Evolutionary conservation across 164 flowering plant species (phyloP).

Genomic region (Stephania cephalantha): DNA sequence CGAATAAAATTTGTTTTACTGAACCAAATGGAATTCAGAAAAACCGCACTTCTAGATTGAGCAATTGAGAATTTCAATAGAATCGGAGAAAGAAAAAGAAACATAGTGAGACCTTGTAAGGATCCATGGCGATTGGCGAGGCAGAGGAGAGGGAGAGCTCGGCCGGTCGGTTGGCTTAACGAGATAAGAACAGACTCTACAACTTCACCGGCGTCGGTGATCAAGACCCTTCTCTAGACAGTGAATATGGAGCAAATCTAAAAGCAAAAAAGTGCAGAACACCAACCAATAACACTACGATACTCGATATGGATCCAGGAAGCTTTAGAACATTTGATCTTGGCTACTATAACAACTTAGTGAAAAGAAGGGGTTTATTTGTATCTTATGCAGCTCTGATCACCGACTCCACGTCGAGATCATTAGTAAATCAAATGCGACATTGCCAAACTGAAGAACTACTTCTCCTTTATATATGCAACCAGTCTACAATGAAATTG

Average conservation of each 20-base stretch:
- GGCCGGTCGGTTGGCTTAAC: too few species aligned
- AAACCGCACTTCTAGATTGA: too few species aligned
- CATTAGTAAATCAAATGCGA: conserved; percentile 22
- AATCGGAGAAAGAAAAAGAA: too few species aligned
- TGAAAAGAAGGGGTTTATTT: conserved; percentile 58
- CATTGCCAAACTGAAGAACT: not conserved
- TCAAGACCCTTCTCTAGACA: conserved; percentile 47
- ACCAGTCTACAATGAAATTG: too few species aligned
- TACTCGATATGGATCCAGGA: conserved; percentile 64
- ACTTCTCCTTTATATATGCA: too few species aligned
- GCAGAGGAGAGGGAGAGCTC: too few species aligned
- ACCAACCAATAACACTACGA: conserved; percentile 28
- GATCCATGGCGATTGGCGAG: too few species aligned
- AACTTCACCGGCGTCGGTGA: conserved; percentile 56
- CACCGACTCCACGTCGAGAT: conserved; percentile 27
- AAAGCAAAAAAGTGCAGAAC: conserved; percentile 33
- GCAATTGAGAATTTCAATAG: too few species aligned
- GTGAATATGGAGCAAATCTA: conserved; percentile 31
- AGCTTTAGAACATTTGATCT: conserved; percentile 48
- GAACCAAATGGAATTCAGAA: too few species aligned
- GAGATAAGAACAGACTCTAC: conserved; percentile 61
- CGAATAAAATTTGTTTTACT: too few species aligned
- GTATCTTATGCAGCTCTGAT: conserved; percentile 53
- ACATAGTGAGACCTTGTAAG: too few species aligned
- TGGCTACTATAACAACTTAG: conserved; percentile 33